Conservation (phyloP, 2,329 filamentous ascomycete genomes). For the Seiridium cupressi region DNA sequence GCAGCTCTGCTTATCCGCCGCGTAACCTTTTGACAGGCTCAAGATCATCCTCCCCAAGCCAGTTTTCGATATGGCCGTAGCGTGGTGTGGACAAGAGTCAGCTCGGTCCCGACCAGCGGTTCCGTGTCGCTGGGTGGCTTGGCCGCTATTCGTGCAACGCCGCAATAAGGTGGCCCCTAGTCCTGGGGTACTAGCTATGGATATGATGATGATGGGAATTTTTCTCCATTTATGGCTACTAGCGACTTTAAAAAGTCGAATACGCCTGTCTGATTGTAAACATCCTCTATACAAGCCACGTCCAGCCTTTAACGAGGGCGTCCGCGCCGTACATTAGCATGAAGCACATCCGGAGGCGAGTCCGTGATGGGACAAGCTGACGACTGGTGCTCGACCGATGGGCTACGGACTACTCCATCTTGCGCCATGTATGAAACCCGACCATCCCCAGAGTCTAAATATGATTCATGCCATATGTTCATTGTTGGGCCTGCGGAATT, state of each 20-base stretch:
- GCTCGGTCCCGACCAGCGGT: not conserved
- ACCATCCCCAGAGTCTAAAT: not conserved
- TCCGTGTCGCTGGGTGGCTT: not conserved
- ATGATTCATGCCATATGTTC: not conserved
- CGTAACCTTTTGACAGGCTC: too few species aligned
- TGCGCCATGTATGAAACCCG: not conserved
- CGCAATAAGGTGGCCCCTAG: not conserved
- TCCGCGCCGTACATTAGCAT: not conserved
- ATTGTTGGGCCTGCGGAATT: too few species aligned
- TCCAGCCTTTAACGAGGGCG: too few species aligned
- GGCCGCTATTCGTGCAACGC: not conserved
- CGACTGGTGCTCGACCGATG: not conserved
- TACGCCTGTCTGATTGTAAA: too few species aligned
- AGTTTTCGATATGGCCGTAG: not conserved
- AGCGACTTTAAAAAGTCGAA: too few species aligned
- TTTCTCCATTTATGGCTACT: too few species aligned
- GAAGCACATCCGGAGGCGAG: not conserved
- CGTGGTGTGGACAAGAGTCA: not conserved
- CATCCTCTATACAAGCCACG: too few species aligned
- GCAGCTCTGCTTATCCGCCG: too few species aligned
- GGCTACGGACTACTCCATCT: constrained; percentile 1
- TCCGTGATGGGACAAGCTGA: not conserved
- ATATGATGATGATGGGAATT: too few species aligned
- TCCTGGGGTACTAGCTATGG: too few species aligned
- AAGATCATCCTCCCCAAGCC: not conserved